Evolutionary conservation across 176 grass and related monocot genomes (phyloP).

Genomic region (Carex cristatella): DNA sequence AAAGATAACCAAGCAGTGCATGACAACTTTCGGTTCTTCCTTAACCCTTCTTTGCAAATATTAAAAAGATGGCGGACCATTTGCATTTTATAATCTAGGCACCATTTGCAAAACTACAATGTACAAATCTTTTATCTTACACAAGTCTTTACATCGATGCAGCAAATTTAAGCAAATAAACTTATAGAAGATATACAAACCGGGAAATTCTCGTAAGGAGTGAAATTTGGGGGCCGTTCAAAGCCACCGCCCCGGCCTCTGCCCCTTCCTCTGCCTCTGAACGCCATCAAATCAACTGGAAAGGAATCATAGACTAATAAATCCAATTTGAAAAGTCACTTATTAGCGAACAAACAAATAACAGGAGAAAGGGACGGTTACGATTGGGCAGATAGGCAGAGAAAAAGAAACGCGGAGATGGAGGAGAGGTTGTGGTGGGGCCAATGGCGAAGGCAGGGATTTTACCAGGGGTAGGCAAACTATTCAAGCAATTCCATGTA

Average conservation of each 20-base stretch:
- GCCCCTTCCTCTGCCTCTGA: constrained; percentile 36
- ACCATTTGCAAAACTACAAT: background rate
- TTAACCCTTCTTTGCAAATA: background rate
- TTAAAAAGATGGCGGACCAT: background rate
- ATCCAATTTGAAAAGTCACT: background rate
- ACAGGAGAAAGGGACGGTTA: background rate
- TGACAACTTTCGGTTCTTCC: background rate
- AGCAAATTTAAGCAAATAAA: background rate
- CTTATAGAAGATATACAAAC: constrained; percentile 2
- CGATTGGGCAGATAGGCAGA: background rate
- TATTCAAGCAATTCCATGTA: too few relatives aligned
- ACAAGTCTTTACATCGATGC: background rate
- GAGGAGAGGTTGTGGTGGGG: background rate
- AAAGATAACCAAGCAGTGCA: background rate
- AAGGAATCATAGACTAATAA: background rate
- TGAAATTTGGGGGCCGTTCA: constrained; percentile 27
- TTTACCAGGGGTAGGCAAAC: too few relatives aligned
- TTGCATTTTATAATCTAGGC: background rate
- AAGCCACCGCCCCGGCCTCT: constrained; percentile 20
- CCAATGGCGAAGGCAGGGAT: too few relatives aligned
- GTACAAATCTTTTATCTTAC: background rate
- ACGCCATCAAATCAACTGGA: constrained; percentile 27
- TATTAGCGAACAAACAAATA: background rate
- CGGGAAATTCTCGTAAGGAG: constrained; percentile 37
- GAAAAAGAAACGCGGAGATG: background rate